Evolutionary conservation across 2,329 filamentous ascomycete species (phyloP).

Genomic region (Cladorrhinum sp.): DNA sequence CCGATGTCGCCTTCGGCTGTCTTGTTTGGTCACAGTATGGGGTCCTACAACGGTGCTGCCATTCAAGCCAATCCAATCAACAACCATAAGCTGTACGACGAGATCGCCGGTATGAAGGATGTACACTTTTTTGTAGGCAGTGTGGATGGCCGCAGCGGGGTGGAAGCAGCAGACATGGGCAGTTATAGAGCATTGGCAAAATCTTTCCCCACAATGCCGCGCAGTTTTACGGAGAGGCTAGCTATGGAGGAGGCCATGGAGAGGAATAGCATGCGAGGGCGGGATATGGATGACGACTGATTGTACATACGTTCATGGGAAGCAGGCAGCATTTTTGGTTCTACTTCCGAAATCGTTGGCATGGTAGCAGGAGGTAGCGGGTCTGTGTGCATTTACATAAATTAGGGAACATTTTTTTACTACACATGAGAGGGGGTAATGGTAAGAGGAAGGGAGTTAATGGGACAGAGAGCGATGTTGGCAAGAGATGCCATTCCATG

Average conservation of each 20-base stretch:
- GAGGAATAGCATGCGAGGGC: constrained; percentile 13
- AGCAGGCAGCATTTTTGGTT: background rate
- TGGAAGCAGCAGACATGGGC: constrained; percentile 29
- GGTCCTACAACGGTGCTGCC: constrained; percentile 40
- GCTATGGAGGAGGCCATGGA: constrained; percentile 30
- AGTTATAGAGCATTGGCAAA: constrained; percentile 30
- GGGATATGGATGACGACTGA: constrained; percentile 4
- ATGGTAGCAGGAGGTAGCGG: background rate
- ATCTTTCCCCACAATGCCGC: constrained; percentile 24
- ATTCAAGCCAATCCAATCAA: constrained; percentile 39
- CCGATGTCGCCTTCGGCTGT: constrained; percentile 23
- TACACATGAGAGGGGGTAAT: background rate
- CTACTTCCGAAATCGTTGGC: background rate
- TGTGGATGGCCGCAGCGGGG: constrained; percentile 33
- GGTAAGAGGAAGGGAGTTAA: background rate
- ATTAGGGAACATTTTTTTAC: background rate
- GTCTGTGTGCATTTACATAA: background rate
- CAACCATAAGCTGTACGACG: constrained; percentile 37
- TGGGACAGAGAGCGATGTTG: too few species aligned
- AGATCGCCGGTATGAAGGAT: constrained; percentile 38
- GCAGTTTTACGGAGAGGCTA: constrained; percentile 35
- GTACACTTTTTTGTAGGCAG: constrained; percentile 43
- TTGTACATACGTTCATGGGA: background rate
- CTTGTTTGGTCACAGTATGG: constrained; percentile 31
- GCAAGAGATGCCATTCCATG: background rate